A percentile compares a stretch with the other conserved stretches of the same genome.
phyloP scores from a whole-genome alignment of 2,329 filamentous ascomycete species.

The Sarocladium oryzae region DNA sequence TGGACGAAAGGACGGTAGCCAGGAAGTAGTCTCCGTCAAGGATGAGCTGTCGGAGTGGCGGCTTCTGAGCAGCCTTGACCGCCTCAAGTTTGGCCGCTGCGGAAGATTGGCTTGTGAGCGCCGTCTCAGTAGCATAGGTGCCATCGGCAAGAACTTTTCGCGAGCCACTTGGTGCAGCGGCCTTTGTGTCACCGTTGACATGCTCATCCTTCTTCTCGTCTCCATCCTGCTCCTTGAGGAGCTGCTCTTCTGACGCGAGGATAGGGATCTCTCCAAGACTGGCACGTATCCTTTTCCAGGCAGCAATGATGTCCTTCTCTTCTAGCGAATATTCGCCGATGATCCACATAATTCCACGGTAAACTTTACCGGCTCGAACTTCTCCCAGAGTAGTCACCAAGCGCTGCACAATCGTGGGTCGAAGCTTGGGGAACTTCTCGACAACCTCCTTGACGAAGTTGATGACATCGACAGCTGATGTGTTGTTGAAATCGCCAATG shows the following conservation, averaged over 20 bases:
- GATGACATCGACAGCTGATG: constrained; percentile 94
- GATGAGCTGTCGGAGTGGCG: constrained; percentile 87
- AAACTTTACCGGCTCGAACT: constrained; percentile 94
- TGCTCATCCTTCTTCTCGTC: constrained; percentile 59
- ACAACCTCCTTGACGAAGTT: constrained; percentile 99
- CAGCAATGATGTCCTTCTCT: constrained; percentile 88
- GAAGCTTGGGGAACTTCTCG: constrained; percentile 90
- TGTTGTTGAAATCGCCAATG: constrained; percentile 96
- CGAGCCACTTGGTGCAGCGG: constrained; percentile 71
- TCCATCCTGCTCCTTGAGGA: constrained; percentile 78
- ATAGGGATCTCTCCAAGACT: constrained; percentile 97
- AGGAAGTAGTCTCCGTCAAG: constrained; percentile 97
- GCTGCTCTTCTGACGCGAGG: constrained; percentile 84
- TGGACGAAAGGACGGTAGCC: constrained; percentile 89
- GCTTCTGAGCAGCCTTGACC: constrained; percentile 95
- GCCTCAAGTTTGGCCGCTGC: constrained; percentile 89
- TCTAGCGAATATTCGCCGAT: constrained; percentile 95
- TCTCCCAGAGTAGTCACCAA: constrained; percentile 87
- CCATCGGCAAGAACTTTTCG: constrained; percentile 91
- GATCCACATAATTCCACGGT: constrained; percentile 94
- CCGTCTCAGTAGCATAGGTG: constrained; percentile 95
- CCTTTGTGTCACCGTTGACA: constrained; percentile 73
- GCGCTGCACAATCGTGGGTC: constrained; percentile 79
- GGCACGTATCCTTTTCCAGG: constrained; percentile 91
- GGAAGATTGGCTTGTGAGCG: constrained; percentile 85